phyloP scores from a whole-genome alignment of 2,329 filamentous ascomycete species.

The Colletotrichum camelliae region DNA sequence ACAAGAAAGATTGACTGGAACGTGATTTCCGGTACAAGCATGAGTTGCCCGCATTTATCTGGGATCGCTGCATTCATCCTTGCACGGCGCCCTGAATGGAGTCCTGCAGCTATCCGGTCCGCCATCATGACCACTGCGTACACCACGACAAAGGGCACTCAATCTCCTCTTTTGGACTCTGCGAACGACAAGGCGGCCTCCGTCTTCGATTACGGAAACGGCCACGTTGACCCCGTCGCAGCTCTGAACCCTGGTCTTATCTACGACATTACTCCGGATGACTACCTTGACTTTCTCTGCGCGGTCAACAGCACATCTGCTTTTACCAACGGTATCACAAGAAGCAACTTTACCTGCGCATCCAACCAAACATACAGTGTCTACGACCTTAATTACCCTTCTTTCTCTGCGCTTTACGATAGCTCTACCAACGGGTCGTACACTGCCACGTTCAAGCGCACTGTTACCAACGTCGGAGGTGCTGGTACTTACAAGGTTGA shows the following conservation, averaged over 20 bases:
- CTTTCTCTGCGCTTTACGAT: slow-evolving; percentile 10
- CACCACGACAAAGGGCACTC: not conserved
- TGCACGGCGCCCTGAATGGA: slow-evolving; percentile 18
- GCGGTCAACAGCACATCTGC: slow-evolving; percentile 24
- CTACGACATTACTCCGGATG: slow-evolving; percentile 24
- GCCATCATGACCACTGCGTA: slow-evolving; percentile 21
- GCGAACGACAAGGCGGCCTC: not conserved
- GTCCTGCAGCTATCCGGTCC: slow-evolving; percentile 3
- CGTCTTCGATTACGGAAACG: slow-evolving; percentile 12
- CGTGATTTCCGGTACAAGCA: slow-evolving; percentile 20
- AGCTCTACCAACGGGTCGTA: not conserved
- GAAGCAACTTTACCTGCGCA: slow-evolving; percentile 8
- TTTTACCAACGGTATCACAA: not conserved
- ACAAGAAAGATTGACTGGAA: slow-evolving; percentile 5
- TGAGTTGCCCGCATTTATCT: slow-evolving; percentile 22
- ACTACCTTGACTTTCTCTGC: slow-evolving; percentile 29
- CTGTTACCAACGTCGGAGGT: slow-evolving; percentile 14
- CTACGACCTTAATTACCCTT: slow-evolving; percentile 22
- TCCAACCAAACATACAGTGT: not conserved
- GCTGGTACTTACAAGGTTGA: slow-evolving; percentile 2
- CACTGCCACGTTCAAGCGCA: slow-evolving; percentile 16
- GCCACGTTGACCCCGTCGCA: slow-evolving; percentile 25
- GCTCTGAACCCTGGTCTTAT: slow-evolving; percentile 26
- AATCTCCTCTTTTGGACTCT: not conserved
- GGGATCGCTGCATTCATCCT: slow-evolving; percentile 17